Base-by-base conservation (phyloP, 768 basidiomycete species). In the Gyrodon lividus region DNA sequence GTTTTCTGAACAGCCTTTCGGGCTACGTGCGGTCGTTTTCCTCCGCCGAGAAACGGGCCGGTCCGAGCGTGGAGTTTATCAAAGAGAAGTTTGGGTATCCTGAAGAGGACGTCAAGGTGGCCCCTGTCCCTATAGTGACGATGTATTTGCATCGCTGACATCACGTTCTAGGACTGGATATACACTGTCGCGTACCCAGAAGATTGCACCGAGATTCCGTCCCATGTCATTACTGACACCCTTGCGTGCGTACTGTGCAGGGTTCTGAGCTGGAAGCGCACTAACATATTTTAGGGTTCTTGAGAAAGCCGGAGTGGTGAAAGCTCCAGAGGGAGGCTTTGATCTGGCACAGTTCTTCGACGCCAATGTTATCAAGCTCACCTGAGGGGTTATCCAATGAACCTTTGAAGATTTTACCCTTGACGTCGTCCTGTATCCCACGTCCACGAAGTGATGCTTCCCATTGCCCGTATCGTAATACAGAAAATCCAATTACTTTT, bases 1-100 rank as follows among this genome's bases (percentile, higher is more conserved):
- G 66, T 3, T 97, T 97, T 72, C 73, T 98, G 13, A 52, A 72
- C 5, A 66, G 70, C 23, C 78, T 98, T 19, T 81, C 87, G 5
- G 69, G 60, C 5, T 83, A 85, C 61, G 87, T 95, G 17, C 76
- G 74, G 23, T 68, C 65, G 8, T 98, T 97, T 70, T 72, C 85
- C 52, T 80, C 81, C 0, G 56, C 70, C 3, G 82, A 83, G 40
- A 76, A 75, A 12, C 80, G 87, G 14, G 75, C 73, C 2, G 76
- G 75, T 2, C 73, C 73, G 33, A 82, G 89, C 63, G 77, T 91
- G 24, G 79, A 82, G 26, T 97, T 89, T 64, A 88, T 98, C 60
- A 78, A 80, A 63, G 70, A 75, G 10, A 83, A 79, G 45, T 97
- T 96, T 59, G 88, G 87, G 0, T 96, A 98, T 62, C 77, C 81